Evolutionary conservation across 441 rosid genomes (phyloP).

Genomic region (Bruguiera hainesii): DNA sequence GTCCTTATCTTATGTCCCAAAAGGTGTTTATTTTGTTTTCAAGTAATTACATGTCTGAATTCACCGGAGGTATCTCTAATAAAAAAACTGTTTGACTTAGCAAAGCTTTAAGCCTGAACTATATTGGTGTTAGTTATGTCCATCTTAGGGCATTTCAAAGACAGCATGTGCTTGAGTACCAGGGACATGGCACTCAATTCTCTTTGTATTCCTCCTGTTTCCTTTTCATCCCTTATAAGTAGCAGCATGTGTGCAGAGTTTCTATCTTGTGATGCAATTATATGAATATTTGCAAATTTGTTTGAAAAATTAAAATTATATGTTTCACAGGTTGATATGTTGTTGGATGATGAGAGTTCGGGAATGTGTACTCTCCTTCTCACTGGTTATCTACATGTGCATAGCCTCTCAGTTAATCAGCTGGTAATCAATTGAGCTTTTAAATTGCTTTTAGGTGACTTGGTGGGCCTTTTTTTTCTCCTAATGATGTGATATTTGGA

Average conservation of each 20-base stretch:
- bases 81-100: background rate
- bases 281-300: background rate
- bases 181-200: background rate
- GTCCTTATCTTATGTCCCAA: constrained; percentile 73
- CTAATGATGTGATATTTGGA: constrained; percentile 13
- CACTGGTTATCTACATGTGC: constrained; percentile 75
- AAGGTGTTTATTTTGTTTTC: constrained; percentile 42
- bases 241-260: too few species aligned
- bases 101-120: background rate
- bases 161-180: background rate
- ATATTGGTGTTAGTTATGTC: background rate
- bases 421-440: constrained; percentile 51
- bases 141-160: background rate
- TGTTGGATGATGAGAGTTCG: constrained; percentile 43
- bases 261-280: too few species aligned
- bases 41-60: background rate
- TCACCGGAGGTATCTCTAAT: background rate
- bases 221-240: too few species aligned
- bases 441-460: background rate
- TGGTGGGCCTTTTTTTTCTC: background rate
- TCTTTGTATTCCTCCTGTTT: background rate
- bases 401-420: constrained; percentile 76
- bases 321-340: constrained; percentile 50
- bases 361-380: constrained; percentile 67
- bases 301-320: constrained; percentile 4